Evolutionary conservation across 352 stramenopile species (phyloP), one percentile per base, ranked within the genome.

Genomic region (Globisporangium yorkense): DNA sequence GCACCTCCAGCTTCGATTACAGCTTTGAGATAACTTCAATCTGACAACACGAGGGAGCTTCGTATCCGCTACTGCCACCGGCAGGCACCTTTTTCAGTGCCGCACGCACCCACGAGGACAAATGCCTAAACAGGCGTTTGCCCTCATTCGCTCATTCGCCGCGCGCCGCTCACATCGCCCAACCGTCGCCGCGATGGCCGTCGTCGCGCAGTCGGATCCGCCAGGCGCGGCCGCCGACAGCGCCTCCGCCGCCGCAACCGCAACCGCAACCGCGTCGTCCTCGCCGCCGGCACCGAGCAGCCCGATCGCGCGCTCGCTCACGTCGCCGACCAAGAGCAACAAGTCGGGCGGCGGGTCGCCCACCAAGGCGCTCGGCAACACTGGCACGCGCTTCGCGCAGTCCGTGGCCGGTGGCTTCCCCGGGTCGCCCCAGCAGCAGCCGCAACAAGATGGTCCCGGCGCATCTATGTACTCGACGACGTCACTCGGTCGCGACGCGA

Each of bases 221-320:
- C 43, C 43, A 24, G 43, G 43, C 18, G n/a, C 43, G 4, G 43
- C 43, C n/a, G 12, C 8, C 43, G 20, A 48, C 43, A 44, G 27
- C 31, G 33, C 20, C 49, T 12, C 29, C 4, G 49, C 49, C 13
- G 31, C 48, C 6, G 12, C 29, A 16, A 24, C 6, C 1, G 27
- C 49, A 2, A 9, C 46, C 1, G 29, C 5, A 1, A 31, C 33
- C 5, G 31, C 31, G 5, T 35, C 33, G 12, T 2, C 27, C 3
- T 54, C 48, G 33, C 8, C 49, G 15, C 37, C 33, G n/a, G 2
- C 10, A 8, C n/a, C 35, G 0, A 21, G 35, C 3, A 61, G 55
- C 18, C 55, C 55, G 12, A 45, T 52, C 29, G 24, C 54, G 31
- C 54, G 45, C 55, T 60, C 54, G 56, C 56, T 61, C 20, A 44